Base-by-base conservation (phyloP, 2,329 filamentous ascomycete species). In the Penicillium hordei region DNA sequence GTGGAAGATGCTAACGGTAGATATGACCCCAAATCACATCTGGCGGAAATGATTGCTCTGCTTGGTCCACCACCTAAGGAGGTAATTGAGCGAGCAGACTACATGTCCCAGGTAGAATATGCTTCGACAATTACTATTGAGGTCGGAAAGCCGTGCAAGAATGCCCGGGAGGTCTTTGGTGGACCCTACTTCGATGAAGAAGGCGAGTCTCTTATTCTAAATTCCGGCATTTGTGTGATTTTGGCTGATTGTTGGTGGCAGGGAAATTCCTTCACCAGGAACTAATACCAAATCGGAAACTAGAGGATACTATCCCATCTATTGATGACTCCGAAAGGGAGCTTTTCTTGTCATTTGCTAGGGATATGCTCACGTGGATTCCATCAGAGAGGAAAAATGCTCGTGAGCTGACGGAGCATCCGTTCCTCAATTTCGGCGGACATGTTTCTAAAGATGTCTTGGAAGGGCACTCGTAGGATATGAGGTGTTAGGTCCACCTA, bases 41-140 rank as follows among this genome's bases (percentile, higher is more conserved):
- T 78, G 10, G 76, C 75, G 10, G 68, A 76, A 56, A 78, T 78
- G 70, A 74, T 76, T 29, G 70, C 70, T 4, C 59, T 77, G 12
- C 61, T 78, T 8, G 75, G 74, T 1, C 68, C 69, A 1, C 75
- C 75, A 0, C 72, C 75, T 0, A 58, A 39, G 23, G 33, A n/a
- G 21, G 21, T 52, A 17, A 17, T 52, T 17, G 49, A 15, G 19
- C 19, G 34, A 42, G 34, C 29, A 19, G 19, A 52, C 15, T 9
- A 31, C 9, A 33, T 52, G 15, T 21, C 48, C 9, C 33, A 39
- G 17, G 17, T 29, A 8, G 15, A 25, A n/a, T 52, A n/a, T 29
- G 12, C 29, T 34, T 17, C 17, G 3, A 21, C 39, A 12, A 25
- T 52, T 13, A 12, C 4, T 3, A 33, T 33, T 12, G 38, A 25